Evolutionary conservation across 2,329 filamentous ascomycete genomes (phyloP).

Genomic region (Chaetothyriales sp.): DNA sequence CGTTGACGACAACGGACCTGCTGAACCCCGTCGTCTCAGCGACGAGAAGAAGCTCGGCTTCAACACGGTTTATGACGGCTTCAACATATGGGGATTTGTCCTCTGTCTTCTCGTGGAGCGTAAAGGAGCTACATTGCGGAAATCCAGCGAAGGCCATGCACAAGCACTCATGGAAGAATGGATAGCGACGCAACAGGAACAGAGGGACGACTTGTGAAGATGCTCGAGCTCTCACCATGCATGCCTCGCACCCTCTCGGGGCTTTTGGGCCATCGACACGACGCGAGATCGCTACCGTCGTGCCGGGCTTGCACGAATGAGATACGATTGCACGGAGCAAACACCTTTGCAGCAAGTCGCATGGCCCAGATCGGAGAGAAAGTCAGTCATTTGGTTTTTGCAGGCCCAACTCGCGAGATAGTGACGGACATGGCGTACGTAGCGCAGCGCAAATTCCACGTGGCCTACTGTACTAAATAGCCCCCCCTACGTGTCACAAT

Average conservation of each 20-base stretch:
- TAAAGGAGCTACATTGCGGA: slow-evolving; percentile 38
- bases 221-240: not conserved
- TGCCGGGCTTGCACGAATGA: no score
- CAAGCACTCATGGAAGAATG: slow-evolving; percentile 72
- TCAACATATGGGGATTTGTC: slow-evolving; percentile 87
- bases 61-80: slow-evolving; percentile 83
- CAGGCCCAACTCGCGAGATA: no score
- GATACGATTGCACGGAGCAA: no score
- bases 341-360: no score
- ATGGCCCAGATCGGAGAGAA: no score
- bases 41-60: slow-evolving; percentile 87
- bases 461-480: no score
- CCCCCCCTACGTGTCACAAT: no score
- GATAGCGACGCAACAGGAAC: slow-evolving; percentile 62
- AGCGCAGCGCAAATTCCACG: no score
- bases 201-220: slow-evolving; percentile 20
- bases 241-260: not conserved
- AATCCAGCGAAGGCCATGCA: slow-evolving; percentile 31
- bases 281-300: no score
- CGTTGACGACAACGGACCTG: not conserved
- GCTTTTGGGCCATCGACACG: not conserved
- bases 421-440: no score
- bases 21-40: not conserved
- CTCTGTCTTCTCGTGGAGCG: slow-evolving; percentile 80
- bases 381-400: no score